Conservation (phyloP, 306 rosid genomes). For the Gleditsia sinensis region DNA sequence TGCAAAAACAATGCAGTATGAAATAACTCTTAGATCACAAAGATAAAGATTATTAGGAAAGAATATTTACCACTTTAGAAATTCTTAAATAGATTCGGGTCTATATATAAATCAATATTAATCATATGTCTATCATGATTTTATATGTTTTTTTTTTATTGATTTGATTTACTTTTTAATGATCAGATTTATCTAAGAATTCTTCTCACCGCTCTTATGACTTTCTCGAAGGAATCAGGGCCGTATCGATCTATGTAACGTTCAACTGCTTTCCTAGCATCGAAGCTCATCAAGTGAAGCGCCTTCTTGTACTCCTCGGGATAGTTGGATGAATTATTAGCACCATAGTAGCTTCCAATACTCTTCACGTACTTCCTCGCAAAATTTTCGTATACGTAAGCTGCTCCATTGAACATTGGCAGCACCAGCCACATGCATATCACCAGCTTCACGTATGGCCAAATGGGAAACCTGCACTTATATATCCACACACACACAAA, state of each 20-base stretch:
- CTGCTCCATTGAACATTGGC: constrained; percentile 91
- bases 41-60: too few species aligned
- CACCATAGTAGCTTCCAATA: constrained; percentile 36
- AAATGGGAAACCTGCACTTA: constrained; percentile 75
- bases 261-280: constrained; percentile 81
- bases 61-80: too few species aligned
- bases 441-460: constrained; percentile 81
- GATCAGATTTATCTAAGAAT: too few species aligned
- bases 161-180: too few species aligned
- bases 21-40: too few species aligned
- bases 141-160: too few species aligned
- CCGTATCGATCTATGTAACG: constrained; percentile 67
- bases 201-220: constrained; percentile 65
- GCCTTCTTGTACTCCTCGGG: constrained; percentile 64
- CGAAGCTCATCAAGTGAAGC: constrained; percentile 80
- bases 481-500: too few species aligned
- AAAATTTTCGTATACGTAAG: constrained; percentile 71
- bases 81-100: too few species aligned
- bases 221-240: constrained; percentile 71
- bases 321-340: constrained; percentile 39
- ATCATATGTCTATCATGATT: too few species aligned
- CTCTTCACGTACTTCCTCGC: constrained; percentile 72
- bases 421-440: constrained; percentile 83
- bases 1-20: too few species aligned
- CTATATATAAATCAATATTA: too few species aligned